phyloP scores from a whole-genome alignment of 2,329 filamentous ascomycete genomes.

The Colletotrichum coccodes region DNA sequence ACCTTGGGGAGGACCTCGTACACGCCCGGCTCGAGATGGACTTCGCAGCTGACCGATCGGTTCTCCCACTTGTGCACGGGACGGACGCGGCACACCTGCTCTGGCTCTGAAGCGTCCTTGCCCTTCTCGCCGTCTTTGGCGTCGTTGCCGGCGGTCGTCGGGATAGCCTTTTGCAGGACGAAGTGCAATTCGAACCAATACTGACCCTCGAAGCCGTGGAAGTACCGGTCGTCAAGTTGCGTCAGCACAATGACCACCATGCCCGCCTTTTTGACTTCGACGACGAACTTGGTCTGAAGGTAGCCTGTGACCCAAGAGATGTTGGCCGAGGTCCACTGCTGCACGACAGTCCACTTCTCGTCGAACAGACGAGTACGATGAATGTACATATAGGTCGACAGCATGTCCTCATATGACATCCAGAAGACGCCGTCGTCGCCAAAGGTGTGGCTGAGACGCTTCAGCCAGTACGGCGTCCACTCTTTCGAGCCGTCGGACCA shows the following conservation, averaged over 20 bases:
- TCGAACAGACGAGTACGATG: conserved; percentile 69
- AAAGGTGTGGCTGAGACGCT: conserved; percentile 77
- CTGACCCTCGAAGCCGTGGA: conserved; percentile 54
- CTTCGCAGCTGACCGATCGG: conserved; percentile 76
- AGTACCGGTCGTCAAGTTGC: conserved; percentile 58
- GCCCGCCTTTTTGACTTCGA: conserved; percentile 52
- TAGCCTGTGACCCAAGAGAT: conserved; percentile 58
- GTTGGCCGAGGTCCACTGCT: conserved; percentile 54
- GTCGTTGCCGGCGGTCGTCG: conserved; percentile 17
- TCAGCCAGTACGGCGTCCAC: conserved; percentile 84
- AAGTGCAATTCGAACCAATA: conserved; percentile 56
- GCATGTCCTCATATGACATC: conserved; percentile 68
- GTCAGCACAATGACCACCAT: conserved; percentile 55
- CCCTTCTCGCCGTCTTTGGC: background rate
- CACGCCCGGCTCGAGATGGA: conserved; percentile 74
- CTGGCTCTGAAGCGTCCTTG: conserved; percentile 33
- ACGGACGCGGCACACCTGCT: conserved; percentile 47
- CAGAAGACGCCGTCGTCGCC: conserved; percentile 78
- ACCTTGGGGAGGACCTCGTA: conserved; percentile 78
- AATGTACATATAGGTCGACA: conserved; percentile 67
- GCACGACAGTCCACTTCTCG: conserved; percentile 54
- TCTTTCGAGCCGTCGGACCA: conserved; percentile 85
- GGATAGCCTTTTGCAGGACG: conserved; percentile 46
- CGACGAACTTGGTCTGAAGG: conserved; percentile 54
- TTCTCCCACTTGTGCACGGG: conserved; percentile 54